Percentiles rank a stretch among this genome's conserved stretches.
Evolutionary conservation across 306 rosid species (phyloP).

Genomic region (Sechiopsis laciniata): DNA sequence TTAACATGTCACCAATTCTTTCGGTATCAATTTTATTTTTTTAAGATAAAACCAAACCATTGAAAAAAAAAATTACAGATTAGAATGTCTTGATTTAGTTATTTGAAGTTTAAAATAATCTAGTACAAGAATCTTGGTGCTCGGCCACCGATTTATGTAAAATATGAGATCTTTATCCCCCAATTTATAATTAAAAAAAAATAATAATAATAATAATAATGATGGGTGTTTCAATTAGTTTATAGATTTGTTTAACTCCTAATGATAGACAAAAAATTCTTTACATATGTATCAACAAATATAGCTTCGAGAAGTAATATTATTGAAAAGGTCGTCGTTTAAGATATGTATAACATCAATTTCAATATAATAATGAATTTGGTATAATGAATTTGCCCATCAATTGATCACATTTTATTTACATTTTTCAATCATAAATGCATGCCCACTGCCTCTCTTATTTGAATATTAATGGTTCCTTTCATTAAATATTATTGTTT

Average conservation of each 20-base stretch:
- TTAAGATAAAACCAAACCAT: too few species aligned
- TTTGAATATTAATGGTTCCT: not conserved
- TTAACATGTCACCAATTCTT: too few species aligned
- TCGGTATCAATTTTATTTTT: too few species aligned
- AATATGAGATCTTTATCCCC: too few species aligned
- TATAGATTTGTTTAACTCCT: not conserved
- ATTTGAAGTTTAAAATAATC: too few species aligned
- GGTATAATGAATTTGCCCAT: not conserved
- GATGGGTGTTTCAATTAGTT: not conserved
- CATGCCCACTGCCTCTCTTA: not conserved
- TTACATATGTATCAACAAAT: not conserved
- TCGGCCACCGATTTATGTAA: too few species aligned
- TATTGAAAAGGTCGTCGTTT: not conserved
- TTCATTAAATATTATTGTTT: not conserved
- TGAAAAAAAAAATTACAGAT: too few species aligned
- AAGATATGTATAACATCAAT: not conserved
- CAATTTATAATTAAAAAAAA: too few species aligned
- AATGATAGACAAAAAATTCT: not conserved
- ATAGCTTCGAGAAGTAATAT: not conserved
- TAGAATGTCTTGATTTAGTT: too few species aligned
- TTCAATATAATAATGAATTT: slow-evolving; percentile 1
- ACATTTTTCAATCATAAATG: not conserved
- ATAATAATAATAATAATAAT: too few species aligned
- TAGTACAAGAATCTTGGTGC: too few species aligned
- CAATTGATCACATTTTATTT: not conserved